Evolutionary conservation across 2,329 filamentous ascomycete species (phyloP).

Genomic region (Trichoderma sp.): DNA sequence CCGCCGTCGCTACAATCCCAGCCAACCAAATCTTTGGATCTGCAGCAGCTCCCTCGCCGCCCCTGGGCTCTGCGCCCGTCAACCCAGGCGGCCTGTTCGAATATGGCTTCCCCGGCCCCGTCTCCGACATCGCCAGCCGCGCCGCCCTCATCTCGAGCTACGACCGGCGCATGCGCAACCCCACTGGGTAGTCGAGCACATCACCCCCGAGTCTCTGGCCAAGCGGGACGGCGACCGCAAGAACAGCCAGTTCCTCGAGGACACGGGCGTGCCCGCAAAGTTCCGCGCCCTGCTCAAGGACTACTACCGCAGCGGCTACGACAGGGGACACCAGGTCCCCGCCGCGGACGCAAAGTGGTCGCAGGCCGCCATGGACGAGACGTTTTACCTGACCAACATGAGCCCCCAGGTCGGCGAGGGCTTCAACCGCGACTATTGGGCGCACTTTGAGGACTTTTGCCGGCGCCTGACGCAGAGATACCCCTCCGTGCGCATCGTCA

Average conservation of each 20-base stretch:
- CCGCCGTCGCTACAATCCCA: constrained; percentile 45
- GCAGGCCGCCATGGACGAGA: constrained; percentile 91
- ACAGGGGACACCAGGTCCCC: constrained; percentile 94
- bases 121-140: constrained; percentile 77
- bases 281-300: constrained; percentile 91
- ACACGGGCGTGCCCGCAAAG: constrained; percentile 73
- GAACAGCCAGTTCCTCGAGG: constrained; percentile 81
- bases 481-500: constrained; percentile 86
- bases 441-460: constrained; percentile 97
- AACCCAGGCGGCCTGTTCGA: constrained; percentile 77
- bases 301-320: constrained; percentile 93
- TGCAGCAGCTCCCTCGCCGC: constrained; percentile 33
- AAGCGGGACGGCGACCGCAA: constrained; percentile 77
- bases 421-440: constrained; percentile 99
- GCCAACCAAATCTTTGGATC: constrained; percentile 57
- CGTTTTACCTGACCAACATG: constrained; percentile 94
- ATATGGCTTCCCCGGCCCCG: constrained; percentile 89
- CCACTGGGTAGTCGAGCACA: constrained; percentile 94
- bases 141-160: constrained; percentile 80
- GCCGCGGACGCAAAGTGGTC: constrained; percentile 96
- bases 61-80: constrained; percentile 52
- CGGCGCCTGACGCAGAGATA: constrained; percentile 77
- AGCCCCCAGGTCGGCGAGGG: constrained; percentile 97
- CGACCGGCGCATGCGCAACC: constrained; percentile 89
- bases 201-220: constrained; percentile 82